Base-by-base conservation (phyloP, 2,329 filamentous ascomycete genomes). In the Endothia cerciana region DNA sequence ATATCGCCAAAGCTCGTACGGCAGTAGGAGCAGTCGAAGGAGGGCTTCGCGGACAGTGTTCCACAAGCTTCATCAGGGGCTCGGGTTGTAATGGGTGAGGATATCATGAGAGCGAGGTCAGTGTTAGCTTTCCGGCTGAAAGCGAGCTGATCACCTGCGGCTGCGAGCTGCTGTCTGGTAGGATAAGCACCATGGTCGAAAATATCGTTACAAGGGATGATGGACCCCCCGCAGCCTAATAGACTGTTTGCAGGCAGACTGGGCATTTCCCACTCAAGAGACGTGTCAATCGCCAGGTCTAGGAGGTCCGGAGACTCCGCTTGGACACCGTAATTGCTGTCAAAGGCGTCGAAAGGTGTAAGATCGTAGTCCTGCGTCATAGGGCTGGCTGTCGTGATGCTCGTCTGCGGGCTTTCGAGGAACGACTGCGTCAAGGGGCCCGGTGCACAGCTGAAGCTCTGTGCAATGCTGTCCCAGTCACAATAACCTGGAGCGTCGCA, bases 11-110 rank as follows among this genome's bases (percentile, higher is more conserved):
- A 64, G n/a, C 51, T 45, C 22, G 45, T 36, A 11, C 36, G 4
- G 67, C 67, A 68, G 58, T 51, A n/a, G 41, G 58, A 7, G 53
- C 67, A 68, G 11, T 25, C n/a, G 10, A 63, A 40, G 13, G 30
- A 11, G 11, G 38, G 13, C 22, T 41, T 38, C 38, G 17, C 19
- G 4, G 57, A n/a, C 3, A 41, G 6, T 10, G n/a, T 6, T 17
- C 13, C 33, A 25, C 22, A n/a, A 13, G 0, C 10, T 55, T 13
- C 25, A 4, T 17, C 13, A 1, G 47, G 25, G 22, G 4, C 4
- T 49, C 15, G 45, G 15, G 45, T 49, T 25, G 22, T 3, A 2
- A 15, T 15, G 15, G 22, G 22, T 11, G 45, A 10, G 11, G 25
- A 6, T 30, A 1, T 17, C 2, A 51, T 22, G 22, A 28, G 11